Evolutionary conservation across 768 basidiomycete genomes (phyloP), one percentile per base, ranked within the genome.

Genomic region (Tricholoma bakamatsutake): DNA sequence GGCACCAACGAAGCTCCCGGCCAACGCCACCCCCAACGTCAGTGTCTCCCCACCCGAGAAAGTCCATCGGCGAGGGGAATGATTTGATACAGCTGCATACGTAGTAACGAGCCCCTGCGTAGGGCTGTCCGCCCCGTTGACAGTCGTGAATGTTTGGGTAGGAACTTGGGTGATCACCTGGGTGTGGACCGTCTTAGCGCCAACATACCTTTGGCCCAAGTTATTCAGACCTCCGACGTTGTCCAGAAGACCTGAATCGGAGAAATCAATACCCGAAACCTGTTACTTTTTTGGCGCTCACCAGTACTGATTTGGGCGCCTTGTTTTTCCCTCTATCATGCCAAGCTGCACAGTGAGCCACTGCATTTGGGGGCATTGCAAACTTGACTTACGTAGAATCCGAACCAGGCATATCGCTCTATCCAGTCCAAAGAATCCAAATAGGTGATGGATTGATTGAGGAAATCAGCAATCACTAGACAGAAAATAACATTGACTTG

Each of bases 371-470:
- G 15, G 46, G 17, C 8, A 17, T 17, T 5, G 28, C 15, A 48
- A n/a, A 48, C 62, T 49, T 54, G 47, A 24, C 75, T 67, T 56
- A 76, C 76, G 64, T 73, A 74, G 58, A 66, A 74, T 7, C 83
- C 85, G 61, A 85, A 85, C 84, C 83, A 87, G 0, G 82, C 73
- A 61, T 85, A 85, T 17, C 82, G 76, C 60, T 85, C 84, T 17
- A 85, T 72, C 73, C 77, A 85, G 28, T 75, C 72, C 18, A 83
- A 71, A 2, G 64, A 62, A 49, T 85, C 83, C 71, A 87, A 73
- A 59, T 77, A 82, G 12, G 71, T 66, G n/a, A 75, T 75, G 2
- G 83, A 84, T 21, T 73, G 69, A 60, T 85, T 84, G 71, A 87
- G 70, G 62, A 85, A 85, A 51, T 73, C 65, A 33, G 72, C 64